A percentile compares a stretch with the other conserved stretches of the same genome.
phyloP scores from a whole-genome alignment of 352 stramenopile species.

The Aphanomyces euteiches region DNA sequence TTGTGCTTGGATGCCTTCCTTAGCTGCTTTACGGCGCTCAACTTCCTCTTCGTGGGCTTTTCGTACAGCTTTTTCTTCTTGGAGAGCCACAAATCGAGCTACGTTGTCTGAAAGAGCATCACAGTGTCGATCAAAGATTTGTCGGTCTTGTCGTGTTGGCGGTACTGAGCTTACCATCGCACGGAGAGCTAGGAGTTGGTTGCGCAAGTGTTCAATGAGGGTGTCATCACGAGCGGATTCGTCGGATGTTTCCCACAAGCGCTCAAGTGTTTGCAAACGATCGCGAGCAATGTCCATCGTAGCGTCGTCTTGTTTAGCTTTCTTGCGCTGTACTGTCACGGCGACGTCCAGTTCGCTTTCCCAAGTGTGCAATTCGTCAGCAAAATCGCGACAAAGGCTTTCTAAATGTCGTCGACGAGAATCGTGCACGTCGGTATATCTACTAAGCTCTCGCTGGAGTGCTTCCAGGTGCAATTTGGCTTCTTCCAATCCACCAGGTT shows the following conservation, averaged over 20 bases:
- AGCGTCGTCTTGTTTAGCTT: not conserved
- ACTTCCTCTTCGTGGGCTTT: no score
- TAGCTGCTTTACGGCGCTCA: not conserved
- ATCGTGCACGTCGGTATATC: not conserved
- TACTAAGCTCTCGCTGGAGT: not conserved
- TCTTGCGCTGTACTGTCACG: not conserved
- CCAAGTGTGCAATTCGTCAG: not conserved
- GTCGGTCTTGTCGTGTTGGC: not conserved
- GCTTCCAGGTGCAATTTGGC: not conserved
- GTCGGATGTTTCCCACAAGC: not conserved
- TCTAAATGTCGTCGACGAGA: no score
- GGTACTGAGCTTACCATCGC: slow-evolving; percentile 1
- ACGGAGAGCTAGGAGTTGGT: not conserved
- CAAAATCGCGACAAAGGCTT: no score
- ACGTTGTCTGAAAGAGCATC: no score
- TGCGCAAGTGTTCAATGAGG: not conserved
- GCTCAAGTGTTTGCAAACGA: not conserved
- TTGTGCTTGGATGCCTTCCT: not conserved
- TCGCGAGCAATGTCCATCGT: not conserved
- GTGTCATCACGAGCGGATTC: no score
- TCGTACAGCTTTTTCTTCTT: not conserved
- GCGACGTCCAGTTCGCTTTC: not conserved
- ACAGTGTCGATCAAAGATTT: not conserved
- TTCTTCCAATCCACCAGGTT: not conserved
- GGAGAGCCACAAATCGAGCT: not conserved